Evolutionary conservation across 768 basidiomycete genomes (phyloP).

Genomic region (Tylopilus sp.): DNA sequence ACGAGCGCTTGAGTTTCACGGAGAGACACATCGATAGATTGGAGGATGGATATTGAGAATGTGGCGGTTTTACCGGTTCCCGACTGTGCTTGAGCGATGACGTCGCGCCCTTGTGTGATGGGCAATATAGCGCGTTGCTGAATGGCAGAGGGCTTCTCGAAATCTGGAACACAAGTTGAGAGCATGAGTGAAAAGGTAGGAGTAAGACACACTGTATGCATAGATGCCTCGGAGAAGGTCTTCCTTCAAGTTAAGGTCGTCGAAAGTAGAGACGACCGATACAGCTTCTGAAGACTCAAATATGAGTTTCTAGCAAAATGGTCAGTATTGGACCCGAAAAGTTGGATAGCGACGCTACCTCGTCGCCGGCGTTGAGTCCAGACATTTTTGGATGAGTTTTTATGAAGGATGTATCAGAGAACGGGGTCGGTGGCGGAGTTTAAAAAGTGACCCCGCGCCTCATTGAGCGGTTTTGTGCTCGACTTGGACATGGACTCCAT

Average conservation of each 20-base stretch:
- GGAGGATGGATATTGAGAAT: slow-evolving; percentile 96
- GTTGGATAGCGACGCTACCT: slow-evolving; percentile 43
- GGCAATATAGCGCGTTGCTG: slow-evolving; percentile 98
- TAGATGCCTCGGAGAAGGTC: slow-evolving; percentile 96
- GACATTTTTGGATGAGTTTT: slow-evolving; percentile 57
- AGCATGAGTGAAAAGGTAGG: background rate
- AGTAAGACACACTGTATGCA: slow-evolving; percentile 77
- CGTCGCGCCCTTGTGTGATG: slow-evolving; percentile 93
- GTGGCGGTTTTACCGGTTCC: slow-evolving; percentile 99
- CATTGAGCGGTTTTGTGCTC: too few species aligned
- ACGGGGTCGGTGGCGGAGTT: slow-evolving; percentile 49
- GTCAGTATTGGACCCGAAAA: slow-evolving; percentile 7
- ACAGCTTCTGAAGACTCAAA: slow-evolving; percentile 95
- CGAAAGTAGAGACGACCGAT: slow-evolving; percentile 84
- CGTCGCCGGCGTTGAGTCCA: slow-evolving; percentile 83
- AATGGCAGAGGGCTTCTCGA: slow-evolving; percentile 98
- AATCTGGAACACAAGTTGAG: slow-evolving; percentile 47
- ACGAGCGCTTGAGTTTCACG: slow-evolving; percentile 96
- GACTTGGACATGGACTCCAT: slow-evolving; percentile 75
- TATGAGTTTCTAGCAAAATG: slow-evolving; percentile 67
- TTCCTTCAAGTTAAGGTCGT: slow-evolving; percentile 89
- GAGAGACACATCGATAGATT: slow-evolving; percentile 93
- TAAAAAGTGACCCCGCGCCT: slow-evolving; percentile 34
- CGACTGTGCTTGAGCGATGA: slow-evolving; percentile 98
- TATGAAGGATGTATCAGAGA: slow-evolving; percentile 20